phyloP scores from a whole-genome alignment of 2,329 filamentous ascomycete species.

The Bipolaris gigantea region DNA sequence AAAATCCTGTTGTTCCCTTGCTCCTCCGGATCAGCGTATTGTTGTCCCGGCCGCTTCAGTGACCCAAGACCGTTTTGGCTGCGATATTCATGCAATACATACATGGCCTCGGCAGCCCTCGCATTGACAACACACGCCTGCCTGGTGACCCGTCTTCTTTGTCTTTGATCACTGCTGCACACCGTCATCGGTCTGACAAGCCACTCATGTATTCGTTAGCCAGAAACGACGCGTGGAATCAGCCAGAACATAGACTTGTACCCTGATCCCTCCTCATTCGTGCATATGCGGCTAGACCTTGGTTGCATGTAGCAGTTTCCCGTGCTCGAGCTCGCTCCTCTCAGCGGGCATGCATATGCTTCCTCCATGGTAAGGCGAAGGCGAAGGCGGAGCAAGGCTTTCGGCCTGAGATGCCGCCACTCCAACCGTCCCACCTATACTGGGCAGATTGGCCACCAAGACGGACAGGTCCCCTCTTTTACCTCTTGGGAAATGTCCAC shows the following conservation, averaged over 20 bases:
- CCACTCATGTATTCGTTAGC: conserved; percentile 20
- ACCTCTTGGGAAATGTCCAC: not conserved
- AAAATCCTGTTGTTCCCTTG: conserved; percentile 4
- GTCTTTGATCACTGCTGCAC: conserved; percentile 10
- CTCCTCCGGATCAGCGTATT: conserved; percentile 6
- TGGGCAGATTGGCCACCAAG: conserved; percentile 1
- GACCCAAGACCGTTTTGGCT: conserved; percentile 13
- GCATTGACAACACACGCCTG: conserved; percentile 11
- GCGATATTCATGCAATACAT: conserved; percentile 14
- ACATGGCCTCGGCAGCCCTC: conserved; percentile 1
- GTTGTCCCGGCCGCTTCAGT: conserved; percentile 10
- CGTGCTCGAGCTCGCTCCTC: conserved; percentile 30
- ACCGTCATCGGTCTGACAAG: conserved; percentile 18
- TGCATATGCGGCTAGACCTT: conserved; percentile 46
- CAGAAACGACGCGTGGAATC: conserved; percentile 23
- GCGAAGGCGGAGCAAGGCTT: conserved; percentile 8
- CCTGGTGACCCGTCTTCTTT: conserved; percentile 4
- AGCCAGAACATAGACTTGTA: conserved; percentile 19
- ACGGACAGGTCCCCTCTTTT: not conserved
- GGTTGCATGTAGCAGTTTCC: conserved; percentile 38
- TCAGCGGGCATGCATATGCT: conserved; percentile 7
- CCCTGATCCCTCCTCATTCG: conserved; percentile 30
- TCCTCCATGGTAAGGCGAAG: conserved; percentile 7
- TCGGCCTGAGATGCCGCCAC: conserved; percentile 26
- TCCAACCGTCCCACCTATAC: conserved; percentile 4